These are phyloP conservation scores for Gaeumannomyces tritici DNA, from an alignment of 2,329 filamentous ascomycete species.

Conservation along the genomic window DNA sequence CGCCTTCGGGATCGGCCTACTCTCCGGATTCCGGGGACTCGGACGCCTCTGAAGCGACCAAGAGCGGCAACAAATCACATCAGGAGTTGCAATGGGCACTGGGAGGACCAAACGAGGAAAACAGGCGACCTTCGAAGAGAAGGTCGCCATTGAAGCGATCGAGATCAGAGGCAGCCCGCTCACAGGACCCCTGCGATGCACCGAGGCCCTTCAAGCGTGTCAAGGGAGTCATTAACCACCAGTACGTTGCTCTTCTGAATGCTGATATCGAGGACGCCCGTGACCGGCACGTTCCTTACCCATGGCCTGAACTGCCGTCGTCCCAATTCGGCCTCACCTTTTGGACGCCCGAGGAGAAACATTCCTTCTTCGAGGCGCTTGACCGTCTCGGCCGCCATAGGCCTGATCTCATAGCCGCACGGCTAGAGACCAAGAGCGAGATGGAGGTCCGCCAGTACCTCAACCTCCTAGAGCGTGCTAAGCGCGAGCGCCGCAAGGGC, in stretches of 20 bases:
- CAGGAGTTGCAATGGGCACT: background rate
- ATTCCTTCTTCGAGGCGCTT: constrained; percentile 56
- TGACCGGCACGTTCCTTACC: constrained; percentile 21
- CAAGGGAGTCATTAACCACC: constrained; percentile 29
- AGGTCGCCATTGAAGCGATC: background rate
- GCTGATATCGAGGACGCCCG: constrained; percentile 46
- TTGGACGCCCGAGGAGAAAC: constrained; percentile 68
- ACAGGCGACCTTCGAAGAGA: background rate
- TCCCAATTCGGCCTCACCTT: constrained; percentile 58
- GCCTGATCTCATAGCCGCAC: constrained; percentile 48
- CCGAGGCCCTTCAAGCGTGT: constrained; percentile 32
- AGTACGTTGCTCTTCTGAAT: constrained; percentile 45
- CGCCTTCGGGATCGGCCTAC: background rate
- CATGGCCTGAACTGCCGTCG: constrained; percentile 20
- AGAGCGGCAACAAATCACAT: background rate
- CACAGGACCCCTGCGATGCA: background rate
- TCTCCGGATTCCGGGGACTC: background rate
- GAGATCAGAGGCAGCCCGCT: background rate
- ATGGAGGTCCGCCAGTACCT: constrained; percentile 67
- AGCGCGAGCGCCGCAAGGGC: constrained; percentile 22
- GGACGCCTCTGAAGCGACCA: background rate
- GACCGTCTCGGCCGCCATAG: constrained; percentile 55
- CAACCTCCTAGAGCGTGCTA: constrained; percentile 44
- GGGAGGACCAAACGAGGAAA: background rate
- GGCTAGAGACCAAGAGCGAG: constrained; percentile 62